A percentile compares a stretch with the other conserved stretches of the same genome.
phyloP scores from a whole-genome alignment of 2,329 filamentous ascomycete genomes.

The Paraconiothyrium brasiliense region DNA sequence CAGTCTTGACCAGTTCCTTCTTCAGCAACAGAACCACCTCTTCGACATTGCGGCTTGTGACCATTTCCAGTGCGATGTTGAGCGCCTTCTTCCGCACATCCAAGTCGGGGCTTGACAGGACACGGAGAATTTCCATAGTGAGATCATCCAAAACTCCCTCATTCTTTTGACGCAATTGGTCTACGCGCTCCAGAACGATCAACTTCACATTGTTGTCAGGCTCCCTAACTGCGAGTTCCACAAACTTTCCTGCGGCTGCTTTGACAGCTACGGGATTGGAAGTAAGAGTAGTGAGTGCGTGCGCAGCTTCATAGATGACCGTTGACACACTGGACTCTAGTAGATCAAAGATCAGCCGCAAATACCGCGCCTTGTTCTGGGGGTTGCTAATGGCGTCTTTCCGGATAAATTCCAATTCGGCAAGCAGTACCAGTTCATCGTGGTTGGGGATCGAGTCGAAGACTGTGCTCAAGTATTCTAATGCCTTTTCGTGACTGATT shows the following conservation, averaged over 20 bases:
- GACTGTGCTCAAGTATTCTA: slow-evolving; percentile 85
- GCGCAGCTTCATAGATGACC: slow-evolving; percentile 96
- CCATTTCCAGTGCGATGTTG: slow-evolving; percentile 92
- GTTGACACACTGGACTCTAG: slow-evolving; percentile 93
- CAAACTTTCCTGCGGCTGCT: slow-evolving; percentile 93
- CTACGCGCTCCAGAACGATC: slow-evolving; percentile 93
- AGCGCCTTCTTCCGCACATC: slow-evolving; percentile 94
- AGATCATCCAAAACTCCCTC: slow-evolving; percentile 92
- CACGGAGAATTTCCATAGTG: slow-evolving; percentile 95
- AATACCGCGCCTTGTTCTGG: slow-evolving; percentile 93
- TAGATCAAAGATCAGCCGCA: slow-evolving; percentile 94
- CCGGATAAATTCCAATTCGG: slow-evolving; percentile 95
- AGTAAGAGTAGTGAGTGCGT: slow-evolving; percentile 90
- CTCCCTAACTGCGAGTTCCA: slow-evolving; percentile 96
- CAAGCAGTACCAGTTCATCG: slow-evolving; percentile 91
- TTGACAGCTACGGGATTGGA: slow-evolving; percentile 98
- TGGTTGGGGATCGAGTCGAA: slow-evolving; percentile 95
- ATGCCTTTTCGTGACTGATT: slow-evolving; percentile 92
- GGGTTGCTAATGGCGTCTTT: slow-evolving; percentile 96
- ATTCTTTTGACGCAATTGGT: slow-evolving; percentile 85
- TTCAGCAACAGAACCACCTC: slow-evolving; percentile 96
- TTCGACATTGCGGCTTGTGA: slow-evolving; percentile 98
- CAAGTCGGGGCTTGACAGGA: slow-evolving; percentile 93
- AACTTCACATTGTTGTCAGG: slow-evolving; percentile 99
- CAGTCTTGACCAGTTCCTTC: slow-evolving; percentile 96